phyloP scores from a whole-genome alignment of 116 monocot species.

The Trichopus zeylanicus region DNA sequence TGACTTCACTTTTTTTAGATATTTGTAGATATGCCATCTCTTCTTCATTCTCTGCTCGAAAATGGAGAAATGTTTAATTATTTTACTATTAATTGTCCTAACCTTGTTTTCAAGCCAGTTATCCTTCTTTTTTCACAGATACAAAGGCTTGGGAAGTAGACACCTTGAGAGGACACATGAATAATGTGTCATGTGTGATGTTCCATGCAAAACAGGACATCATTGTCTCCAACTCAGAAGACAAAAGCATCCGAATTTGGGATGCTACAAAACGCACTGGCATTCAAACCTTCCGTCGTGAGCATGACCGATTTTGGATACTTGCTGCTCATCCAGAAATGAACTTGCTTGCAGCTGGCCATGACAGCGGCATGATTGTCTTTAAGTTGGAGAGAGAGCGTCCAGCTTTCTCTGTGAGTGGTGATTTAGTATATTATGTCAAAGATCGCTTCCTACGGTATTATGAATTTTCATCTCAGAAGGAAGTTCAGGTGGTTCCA shows the following conservation, averaged over 20 bases:
- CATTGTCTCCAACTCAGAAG: slow-evolving; percentile 95
- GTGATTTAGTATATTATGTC: slow-evolving; percentile 60
- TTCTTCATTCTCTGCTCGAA: too few relatives aligned
- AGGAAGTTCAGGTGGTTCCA: slow-evolving; percentile 69
- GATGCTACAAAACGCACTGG: slow-evolving; percentile 96
- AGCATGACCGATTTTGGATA: slow-evolving; percentile 97
- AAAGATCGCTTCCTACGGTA: slow-evolving; percentile 79
- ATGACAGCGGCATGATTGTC: slow-evolving; percentile 95
- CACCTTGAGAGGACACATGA: slow-evolving; percentile 93
- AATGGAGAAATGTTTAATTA: too few relatives aligned
- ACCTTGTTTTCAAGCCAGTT: too few relatives aligned
- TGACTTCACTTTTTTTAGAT: too few relatives aligned
- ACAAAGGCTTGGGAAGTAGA: slow-evolving; percentile 99
- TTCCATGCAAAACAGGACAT: slow-evolving; percentile 95
- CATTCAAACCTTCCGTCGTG: slow-evolving; percentile 83
- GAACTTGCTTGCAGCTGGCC: slow-evolving; percentile 93
- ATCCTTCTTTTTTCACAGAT: slow-evolving; percentile 49
- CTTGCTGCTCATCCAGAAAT: slow-evolving; percentile 87
- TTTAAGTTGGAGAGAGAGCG: slow-evolving; percentile 94
- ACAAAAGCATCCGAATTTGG: slow-evolving; percentile 96
- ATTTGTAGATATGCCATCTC: too few relatives aligned
- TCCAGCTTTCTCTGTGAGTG: slow-evolving; percentile 69
- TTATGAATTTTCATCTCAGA: slow-evolving; percentile 71
- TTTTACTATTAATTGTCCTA: too few relatives aligned
- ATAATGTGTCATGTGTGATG: slow-evolving; percentile 96